Base-by-base conservation (phyloP, 2,329 filamentous ascomycete species). In the Arthroderma sp. region DNA sequence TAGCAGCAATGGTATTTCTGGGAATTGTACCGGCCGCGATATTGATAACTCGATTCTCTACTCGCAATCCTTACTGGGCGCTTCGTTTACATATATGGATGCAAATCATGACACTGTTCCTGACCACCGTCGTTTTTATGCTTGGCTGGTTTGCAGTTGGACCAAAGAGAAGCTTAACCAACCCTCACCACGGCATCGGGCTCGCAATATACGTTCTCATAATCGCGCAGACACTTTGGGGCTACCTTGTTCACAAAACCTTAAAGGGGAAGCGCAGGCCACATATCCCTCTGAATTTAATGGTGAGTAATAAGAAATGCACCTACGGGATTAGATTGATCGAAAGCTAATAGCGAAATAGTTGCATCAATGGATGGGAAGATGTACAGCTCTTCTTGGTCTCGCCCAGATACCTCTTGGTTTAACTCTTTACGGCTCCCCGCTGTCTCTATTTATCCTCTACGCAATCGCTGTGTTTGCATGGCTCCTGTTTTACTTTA, bases 401-500 rank as follows among this genome's bases (percentile, higher is more conserved):
- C 80, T 96, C 52, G 75, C 81, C 3, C 91, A 98, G 60, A 78
- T 98, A 7, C 83, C 91, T 0, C 72, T 98, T 0, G 91, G 91
- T 0, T 71, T 98, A 39, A 88, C 88, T 0, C 71, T 98, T 1
- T 98, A 95, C 57, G 91, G 91, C 4, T 94, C 88, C 29, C 89
- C 91, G 4, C 78, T 82, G 56, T 77, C 75, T 33, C 73, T 88
- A 3, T 98, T 96, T 61, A 79, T 98, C 43, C 69, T 96, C 3
- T 98, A 83, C 57, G 75, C 88, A 0, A 51, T 96, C 0, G 89
- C 82, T 71, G 82, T 83, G 60, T 76, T 78, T 29, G 71, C 83
- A 11, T 67, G 95, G 31, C 53, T 95, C 10, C 56, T 87, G 1
- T 51, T 78, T 9, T 95, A 87, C 63, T 93, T 96, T 55, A 69